These are phyloP conservation scores for Micractinium conductrix DNA, from an alignment of 139 green algal genomes.

Conservation along the genomic window DNA sequence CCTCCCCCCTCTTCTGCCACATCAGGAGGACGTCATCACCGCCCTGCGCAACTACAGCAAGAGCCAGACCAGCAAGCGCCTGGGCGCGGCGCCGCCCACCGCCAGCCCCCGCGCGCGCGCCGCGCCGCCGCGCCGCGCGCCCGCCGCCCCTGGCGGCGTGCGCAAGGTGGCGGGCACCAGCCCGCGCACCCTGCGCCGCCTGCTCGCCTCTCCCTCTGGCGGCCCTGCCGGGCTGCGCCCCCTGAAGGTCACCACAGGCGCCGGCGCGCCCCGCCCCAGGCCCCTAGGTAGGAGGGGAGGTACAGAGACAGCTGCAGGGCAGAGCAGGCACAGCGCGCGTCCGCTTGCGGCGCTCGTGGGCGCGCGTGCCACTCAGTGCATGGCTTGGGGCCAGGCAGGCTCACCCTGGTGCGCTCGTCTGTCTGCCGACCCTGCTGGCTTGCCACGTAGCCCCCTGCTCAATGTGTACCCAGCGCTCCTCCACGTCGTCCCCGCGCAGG, in stretches of 20 bases:
- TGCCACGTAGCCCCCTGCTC: not conserved
- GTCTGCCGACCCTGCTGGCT: not conserved
- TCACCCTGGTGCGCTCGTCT: not conserved
- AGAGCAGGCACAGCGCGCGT: too few relatives aligned
- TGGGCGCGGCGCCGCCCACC: not conserved
- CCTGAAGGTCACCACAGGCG: not conserved
- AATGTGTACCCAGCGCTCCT: not conserved
- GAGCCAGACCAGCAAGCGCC: conserved; percentile 17
- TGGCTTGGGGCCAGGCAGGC: too few relatives aligned
- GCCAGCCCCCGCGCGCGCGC: not conserved
- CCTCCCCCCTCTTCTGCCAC: not conserved
- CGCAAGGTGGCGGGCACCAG: not conserved
- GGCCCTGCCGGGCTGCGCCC: not conserved
- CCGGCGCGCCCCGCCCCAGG: not conserved
- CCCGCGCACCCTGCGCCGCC: not conserved
- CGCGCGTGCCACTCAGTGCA: too few relatives aligned
- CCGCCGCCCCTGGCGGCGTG: not conserved
- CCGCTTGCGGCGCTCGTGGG: too few relatives aligned
- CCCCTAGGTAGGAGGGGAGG: too few relatives aligned
- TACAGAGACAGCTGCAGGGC: too few relatives aligned
- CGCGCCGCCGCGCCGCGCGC: not conserved
- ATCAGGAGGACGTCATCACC: conserved; percentile 45
- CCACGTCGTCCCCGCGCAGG: too few relatives aligned
- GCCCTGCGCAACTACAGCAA: conserved; percentile 47
- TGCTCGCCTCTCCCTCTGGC: not conserved